phyloP scores from a whole-genome alignment of 352 stramenopile species.

The Phytopythium aichiense region DNA sequence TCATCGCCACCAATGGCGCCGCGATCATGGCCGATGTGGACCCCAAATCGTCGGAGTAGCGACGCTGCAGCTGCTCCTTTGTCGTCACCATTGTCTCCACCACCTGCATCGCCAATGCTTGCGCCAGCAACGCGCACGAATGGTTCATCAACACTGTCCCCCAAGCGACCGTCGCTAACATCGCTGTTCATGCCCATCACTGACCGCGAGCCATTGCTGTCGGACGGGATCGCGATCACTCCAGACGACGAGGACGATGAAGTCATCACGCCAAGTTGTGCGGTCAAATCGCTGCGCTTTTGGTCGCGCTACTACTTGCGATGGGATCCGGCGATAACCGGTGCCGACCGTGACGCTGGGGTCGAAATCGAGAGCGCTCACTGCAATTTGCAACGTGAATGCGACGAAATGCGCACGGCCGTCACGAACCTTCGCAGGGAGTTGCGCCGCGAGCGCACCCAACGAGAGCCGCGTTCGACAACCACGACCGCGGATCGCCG shows the following conservation, averaged over 20 bases:
- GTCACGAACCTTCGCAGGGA: conserved; percentile 20
- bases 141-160: neutral
- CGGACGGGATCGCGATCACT: conserved; percentile 24
- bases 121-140: neutral
- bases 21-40: conserved; percentile 14
- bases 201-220: conserved; percentile 21
- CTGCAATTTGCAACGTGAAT: conserved; percentile 37
- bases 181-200: conserved; percentile 27
- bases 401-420: conserved; percentile 26
- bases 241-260: conserved; percentile 48
- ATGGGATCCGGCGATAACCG: conserved; percentile 55
- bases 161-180: conserved; percentile 23
- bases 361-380: conserved; percentile 57
- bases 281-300: conserved; percentile 66
- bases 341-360: conserved; percentile 48
- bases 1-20: conserved; percentile 16
- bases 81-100: conserved; percentile 8
- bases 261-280: conserved; percentile 63
- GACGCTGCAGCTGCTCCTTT: neutral
- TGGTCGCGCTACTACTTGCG: conserved; percentile 81
- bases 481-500: neutral
- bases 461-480: neutral
- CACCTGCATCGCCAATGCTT: conserved; percentile 1
- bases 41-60: neutral
- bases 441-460: conserved; percentile 27